Evolutionary conservation across 345 rosid species (phyloP), one percentile per base, ranked within the genome.

Genomic region (Camelina sativa): DNA sequence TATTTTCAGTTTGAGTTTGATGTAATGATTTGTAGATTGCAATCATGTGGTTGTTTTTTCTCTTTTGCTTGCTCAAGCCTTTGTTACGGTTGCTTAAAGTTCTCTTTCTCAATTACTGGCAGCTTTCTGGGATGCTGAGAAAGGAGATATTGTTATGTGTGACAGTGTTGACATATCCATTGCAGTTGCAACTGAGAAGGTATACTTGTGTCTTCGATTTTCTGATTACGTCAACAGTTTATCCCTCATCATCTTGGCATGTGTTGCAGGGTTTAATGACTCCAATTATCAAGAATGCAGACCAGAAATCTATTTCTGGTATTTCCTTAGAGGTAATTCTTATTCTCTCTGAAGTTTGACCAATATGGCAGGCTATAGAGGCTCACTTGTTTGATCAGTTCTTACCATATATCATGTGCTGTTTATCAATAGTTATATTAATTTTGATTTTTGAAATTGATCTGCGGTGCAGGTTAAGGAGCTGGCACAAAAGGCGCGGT

Each of bases 131-230:
- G 79, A 87, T 80, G 81, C 67, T 74, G 88, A 85, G 70, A 91
- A 87, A 77, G 93, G 85, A 72, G 96, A 90, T 74, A 65, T 87
- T 44, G 81, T 88, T 81, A 69, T 81, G 65, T 88, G 89, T 41
- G 83, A 94, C 56, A 79, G 88, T 53, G 87, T 91, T 73, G 98
- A 91, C 83, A 83, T 94, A 82, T 91, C 98, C 61, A 85, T 94
- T 82, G 97, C 98, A 28, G 98, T 94, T 73, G 98, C 98, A 23
- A 91, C 97, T 75, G 97, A 94, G 77, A 94, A 91, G 96, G 98
- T 94, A 83, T 67, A 63, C 52, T 70, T 44, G 74, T 44, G 19
- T 51, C 76, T 11, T 53, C 30, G 17, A 59, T 40, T 58, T 74
- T 76, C 48, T 13, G 62, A 17, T 72, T 43, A 62, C 38, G 56